Base-by-base conservation (phyloP, 495 filamentous ascomycete species). In the Xylaria bambusicola region DNA sequence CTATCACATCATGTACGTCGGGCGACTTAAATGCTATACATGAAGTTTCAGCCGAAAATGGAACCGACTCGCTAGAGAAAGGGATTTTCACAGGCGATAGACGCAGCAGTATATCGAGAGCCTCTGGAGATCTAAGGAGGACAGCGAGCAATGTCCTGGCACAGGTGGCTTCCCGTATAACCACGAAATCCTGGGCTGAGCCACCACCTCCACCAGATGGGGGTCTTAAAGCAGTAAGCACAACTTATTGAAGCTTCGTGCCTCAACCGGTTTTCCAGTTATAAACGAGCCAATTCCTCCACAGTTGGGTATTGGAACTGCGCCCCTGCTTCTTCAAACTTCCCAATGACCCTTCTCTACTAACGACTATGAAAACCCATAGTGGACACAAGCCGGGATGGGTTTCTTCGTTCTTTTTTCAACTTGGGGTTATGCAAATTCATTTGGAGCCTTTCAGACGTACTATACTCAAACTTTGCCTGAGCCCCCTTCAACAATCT, bases 391-490 rank as follows among this genome's bases (percentile, higher is more conserved):
- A 69, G 86, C 84, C 15, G 73, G 79, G n/a, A 78, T 86, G 70
- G 84, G 75, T 2, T 86, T 87, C 69, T 71, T 92, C 9, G 79
- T 88, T 5, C 24, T 90, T 53, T 85, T 86, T 73, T 86, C 86
- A 50, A 89, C 88, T 2, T 93, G 88, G 88, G 89, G 89, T 21
- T 87, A 87, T 64, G 85, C 90, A 60, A 86, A 87, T 61, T 83
- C 82, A 41, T 92, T 89, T 63, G 88, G 89, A 6, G 80, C 87
- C 7, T 92, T 89, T 62, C 89, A 92, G 64, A 78, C 81, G 1
- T 89, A 90, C 72, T 92, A 92, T 64, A 79, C 79, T 0, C 64
- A 78, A 5, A 71, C 68, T 3, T 65, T 82, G 8, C 58, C 73
- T 9, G 62, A 72, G 8, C 47, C 75, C 0, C 75, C 82, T 8